A percentile compares a stretch with the other conserved stretches of the same genome.
These are phyloP conservation scores for Globisporangium paddicum DNA, from an alignment of 352 stramenopile genomes.

Conservation along the genomic window DNA sequence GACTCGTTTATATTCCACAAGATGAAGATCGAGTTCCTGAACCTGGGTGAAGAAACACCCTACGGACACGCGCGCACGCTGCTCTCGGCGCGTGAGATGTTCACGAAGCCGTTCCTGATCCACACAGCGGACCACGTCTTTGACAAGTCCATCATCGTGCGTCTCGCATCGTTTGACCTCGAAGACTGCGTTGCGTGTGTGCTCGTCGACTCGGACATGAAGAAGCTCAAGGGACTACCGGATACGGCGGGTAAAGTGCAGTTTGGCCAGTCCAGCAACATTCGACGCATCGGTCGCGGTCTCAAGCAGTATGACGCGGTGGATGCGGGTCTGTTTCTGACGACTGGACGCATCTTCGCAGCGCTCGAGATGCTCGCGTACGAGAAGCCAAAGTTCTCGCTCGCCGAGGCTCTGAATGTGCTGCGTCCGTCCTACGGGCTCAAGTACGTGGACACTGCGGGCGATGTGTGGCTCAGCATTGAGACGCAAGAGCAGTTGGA, in stretches of 20 bases:
- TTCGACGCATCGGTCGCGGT: conserved; percentile 62
- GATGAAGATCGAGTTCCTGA: conserved; percentile 81
- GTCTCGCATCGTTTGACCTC: conserved; percentile 67
- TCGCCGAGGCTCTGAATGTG: conserved; percentile 79
- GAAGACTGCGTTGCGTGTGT: conserved; percentile 71
- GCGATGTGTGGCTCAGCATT: conserved; percentile 73
- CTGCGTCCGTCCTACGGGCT: conserved; percentile 69
- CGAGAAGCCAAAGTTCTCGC: conserved; percentile 80
- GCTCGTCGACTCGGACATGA: conserved; percentile 62
- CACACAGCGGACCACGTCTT: conserved; percentile 85
- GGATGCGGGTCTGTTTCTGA: conserved; percentile 74
- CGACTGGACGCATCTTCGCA: conserved; percentile 63
- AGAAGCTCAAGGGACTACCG: conserved; percentile 54
- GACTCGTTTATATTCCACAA: conserved; percentile 68
- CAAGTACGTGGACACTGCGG: conserved; percentile 62
- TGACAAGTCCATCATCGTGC: conserved; percentile 63
- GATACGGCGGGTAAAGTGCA: conserved; percentile 68
- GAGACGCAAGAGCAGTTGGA: conserved; percentile 71
- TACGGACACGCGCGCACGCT: conserved; percentile 75
- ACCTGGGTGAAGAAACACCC: conserved; percentile 70
- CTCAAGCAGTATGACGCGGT: conserved; percentile 74
- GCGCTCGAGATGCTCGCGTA: conserved; percentile 82
- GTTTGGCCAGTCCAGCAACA: conserved; percentile 41
- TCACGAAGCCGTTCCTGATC: conserved; percentile 74
- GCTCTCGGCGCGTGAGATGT: conserved; percentile 74